Evolutionary conservation across 2,329 filamentous ascomycete species (phyloP), one percentile per base, ranked within the genome.

Genomic region (Scedosporium dehoogii): DNA sequence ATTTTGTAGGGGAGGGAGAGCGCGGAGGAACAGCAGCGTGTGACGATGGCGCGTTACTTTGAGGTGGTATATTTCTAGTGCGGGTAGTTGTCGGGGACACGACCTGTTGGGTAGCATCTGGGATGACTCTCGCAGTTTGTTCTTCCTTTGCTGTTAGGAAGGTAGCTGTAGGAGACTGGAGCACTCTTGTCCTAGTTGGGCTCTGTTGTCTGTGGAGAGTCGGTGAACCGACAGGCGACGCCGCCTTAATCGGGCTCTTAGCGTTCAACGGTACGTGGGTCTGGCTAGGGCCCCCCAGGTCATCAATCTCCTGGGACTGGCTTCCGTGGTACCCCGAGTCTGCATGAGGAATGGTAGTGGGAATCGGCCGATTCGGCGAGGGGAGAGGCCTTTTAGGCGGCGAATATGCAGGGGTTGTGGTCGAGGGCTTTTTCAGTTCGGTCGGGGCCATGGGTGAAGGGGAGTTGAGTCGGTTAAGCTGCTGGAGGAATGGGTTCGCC

Each of bases 301-400:
- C 61, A 18, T 29, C 57, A 29, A 44, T 29, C 27, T 64, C 57
- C 53, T 65, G 63, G n/a, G 56, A 62, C 67, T 87, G 85, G 68
- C 86, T 88, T 57, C 86, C 88, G 74, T 89, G 85, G 68, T 90
- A 91, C 29, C 88, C 88, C 41, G 88, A 91, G 68, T 91, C 88
- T 1, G 78, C 74, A 56, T 76, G 70, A 21, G 76, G 53, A 29
- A 38, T 51, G 7, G 33, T 3, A 3, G 23, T 7, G n/a, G 55
- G 41, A 23, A 51, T 16, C 21, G 59, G 56, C 25, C 57, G 61
- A 44, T 27, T 53, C 44, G 60, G 70, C 7, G 72, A 72, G 25
- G 69, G 71, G 27, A 51, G 7, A 7, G 60, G 53, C 33, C 14
- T 67, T 62, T 62, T 63, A 14, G 51, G 23, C 3, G 38, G 58